Percentiles rank a stretch among this genome's conserved stretches.
These are phyloP conservation scores for Cladophialophora yegresii DNA, from an alignment of 2,329 filamentous ascomycete genomes.

Conservation along the genomic window DNA sequence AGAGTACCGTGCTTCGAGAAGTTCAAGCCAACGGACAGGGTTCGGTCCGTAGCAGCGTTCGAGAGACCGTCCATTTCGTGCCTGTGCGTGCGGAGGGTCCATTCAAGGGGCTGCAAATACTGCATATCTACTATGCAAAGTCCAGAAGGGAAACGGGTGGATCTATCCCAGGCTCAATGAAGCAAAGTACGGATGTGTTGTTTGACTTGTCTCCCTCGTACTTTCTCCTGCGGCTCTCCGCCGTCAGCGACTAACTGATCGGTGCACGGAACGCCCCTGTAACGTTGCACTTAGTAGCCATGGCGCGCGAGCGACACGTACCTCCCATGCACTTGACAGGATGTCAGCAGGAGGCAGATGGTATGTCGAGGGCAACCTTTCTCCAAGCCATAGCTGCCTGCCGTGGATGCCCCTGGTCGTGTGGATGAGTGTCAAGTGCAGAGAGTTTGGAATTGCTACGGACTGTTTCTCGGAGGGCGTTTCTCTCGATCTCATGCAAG, in stretches of 20 bases:
- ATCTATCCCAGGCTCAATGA: background rate
- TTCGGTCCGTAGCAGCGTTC: conserved; percentile 1
- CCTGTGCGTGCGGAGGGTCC: background rate
- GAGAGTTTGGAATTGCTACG: background rate
- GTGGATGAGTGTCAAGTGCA: background rate
- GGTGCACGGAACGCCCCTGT: background rate
- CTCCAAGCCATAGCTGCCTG: too few relatives aligned
- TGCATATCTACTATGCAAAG: too few relatives aligned
- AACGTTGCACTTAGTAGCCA: background rate
- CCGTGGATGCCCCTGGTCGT: background rate
- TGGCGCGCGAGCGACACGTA: background rate
- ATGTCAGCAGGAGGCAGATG: background rate
- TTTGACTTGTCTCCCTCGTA: background rate
- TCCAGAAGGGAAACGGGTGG: background rate
- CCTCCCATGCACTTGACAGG: background rate
- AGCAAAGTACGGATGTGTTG: background rate
- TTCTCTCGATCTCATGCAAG: background rate
- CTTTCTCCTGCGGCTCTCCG: conserved; percentile 16
- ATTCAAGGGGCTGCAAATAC: background rate
- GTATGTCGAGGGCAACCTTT: background rate
- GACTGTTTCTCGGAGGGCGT: background rate
- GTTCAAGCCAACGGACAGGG: background rate
- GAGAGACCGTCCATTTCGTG: background rate
- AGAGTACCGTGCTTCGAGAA: background rate
- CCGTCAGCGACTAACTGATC: conserved; percentile 8